Conservation (phyloP, 345 rosid genomes). For the Acer negundo region DNA sequence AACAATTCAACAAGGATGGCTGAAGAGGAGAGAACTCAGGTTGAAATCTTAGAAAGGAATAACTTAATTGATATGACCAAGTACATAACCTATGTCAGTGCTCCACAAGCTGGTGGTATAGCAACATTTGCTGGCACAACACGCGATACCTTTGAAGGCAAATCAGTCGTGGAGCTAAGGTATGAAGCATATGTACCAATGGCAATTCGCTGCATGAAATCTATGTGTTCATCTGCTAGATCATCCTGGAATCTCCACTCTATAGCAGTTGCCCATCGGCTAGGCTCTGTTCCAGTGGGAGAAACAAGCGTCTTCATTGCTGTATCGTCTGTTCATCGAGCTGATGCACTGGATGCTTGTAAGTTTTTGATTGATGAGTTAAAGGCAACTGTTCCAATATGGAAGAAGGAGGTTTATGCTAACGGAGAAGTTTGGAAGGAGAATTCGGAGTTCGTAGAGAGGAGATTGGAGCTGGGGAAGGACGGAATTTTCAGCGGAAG, state of each 20-base stretch:
- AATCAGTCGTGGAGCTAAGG: slow-evolving; percentile 71
- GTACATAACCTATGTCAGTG: slow-evolving; percentile 61
- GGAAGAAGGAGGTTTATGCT: slow-evolving; percentile 94
- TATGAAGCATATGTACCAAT: slow-evolving; percentile 91
- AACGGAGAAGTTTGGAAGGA: slow-evolving; percentile 97
- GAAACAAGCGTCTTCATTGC: slow-evolving; percentile 85
- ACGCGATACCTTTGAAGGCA: slow-evolving; percentile 75
- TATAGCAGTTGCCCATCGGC: slow-evolving; percentile 73
- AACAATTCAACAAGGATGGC: slow-evolving; percentile 36
- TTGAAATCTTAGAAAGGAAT: slow-evolving; percentile 70
- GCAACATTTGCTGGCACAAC: slow-evolving; percentile 82
- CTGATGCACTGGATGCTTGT: slow-evolving; percentile 84
- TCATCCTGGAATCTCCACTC: slow-evolving; percentile 73
- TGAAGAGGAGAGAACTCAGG: slow-evolving; percentile 52
- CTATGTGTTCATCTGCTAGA: slow-evolving; percentile 63
- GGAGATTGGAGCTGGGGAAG: slow-evolving; percentile 53
- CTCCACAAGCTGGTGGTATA: slow-evolving; percentile 71
- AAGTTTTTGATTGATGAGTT: slow-evolving; percentile 79
- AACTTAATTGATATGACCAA: slow-evolving; percentile 51
- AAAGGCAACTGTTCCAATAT: slow-evolving; percentile 87
- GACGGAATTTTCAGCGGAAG: slow-evolving; percentile 26
- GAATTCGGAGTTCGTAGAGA: slow-evolving; percentile 75
- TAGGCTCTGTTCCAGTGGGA: slow-evolving; percentile 86
- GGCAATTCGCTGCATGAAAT: slow-evolving; percentile 66
- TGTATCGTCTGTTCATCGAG: slow-evolving; percentile 82